Evolutionary conservation across 2,329 filamentous ascomycete genomes (phyloP).

Genomic region (Tetracladium maxilliforme): DNA sequence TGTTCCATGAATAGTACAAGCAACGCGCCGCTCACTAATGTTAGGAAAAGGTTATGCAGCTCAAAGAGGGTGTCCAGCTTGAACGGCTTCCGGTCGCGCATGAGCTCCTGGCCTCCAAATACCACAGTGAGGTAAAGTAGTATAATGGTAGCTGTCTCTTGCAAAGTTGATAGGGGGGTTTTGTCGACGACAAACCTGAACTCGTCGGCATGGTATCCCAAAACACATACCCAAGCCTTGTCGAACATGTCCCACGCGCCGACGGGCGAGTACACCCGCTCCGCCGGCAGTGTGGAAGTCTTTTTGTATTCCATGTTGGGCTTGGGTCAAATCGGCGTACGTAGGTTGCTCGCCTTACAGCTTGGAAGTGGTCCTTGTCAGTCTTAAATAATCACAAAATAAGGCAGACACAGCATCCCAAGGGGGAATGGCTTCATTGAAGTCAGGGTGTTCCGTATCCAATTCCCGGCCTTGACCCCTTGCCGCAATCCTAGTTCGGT

Average conservation of each 20-base stretch:
- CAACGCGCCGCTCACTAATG: constrained; percentile 2
- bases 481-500: too few species aligned
- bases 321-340: too few species aligned
- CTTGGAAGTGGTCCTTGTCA: too few species aligned
- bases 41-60: constrained; percentile 4
- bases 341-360: too few species aligned
- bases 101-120: constrained; percentile 3
- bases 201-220: neutral
- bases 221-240: neutral
- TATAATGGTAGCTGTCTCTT: constrained; percentile 1
- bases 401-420: too few species aligned
- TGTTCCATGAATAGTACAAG: constrained; percentile 4
- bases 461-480: too few species aligned
- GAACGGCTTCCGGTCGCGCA: constrained; percentile 2
- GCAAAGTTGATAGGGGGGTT: constrained; percentile 3
- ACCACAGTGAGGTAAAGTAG: constrained; percentile 2
- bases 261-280: too few species aligned
- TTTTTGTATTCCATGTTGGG: too few species aligned
- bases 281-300: too few species aligned
- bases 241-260: neutral
- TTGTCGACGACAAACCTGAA: neutral
- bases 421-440: too few species aligned
- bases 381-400: too few species aligned
- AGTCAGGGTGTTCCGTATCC: too few species aligned
- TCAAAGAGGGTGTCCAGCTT: constrained; percentile 3